Conservation (phyloP, 2,329 filamentous ascomycete species). For the Xylariaceae sp. region DNA sequence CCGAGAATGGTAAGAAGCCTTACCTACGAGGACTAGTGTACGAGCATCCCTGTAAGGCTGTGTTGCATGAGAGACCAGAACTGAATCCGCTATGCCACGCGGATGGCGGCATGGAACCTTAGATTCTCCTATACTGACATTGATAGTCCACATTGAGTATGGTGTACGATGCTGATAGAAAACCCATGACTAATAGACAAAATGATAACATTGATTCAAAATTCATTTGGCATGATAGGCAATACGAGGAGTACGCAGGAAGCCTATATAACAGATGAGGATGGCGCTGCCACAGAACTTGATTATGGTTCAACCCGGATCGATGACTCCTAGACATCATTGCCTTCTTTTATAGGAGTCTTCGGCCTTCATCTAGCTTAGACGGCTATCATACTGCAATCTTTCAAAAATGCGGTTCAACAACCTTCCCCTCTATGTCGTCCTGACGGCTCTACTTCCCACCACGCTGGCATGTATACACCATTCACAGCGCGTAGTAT, state of each 20-base stretch:
- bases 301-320: too few relatives aligned
- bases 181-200: background rate
- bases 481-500: background rate
- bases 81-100: too few relatives aligned
- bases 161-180: conserved; percentile 7
- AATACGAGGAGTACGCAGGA: background rate
- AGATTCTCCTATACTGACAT: background rate
- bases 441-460: background rate
- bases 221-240: background rate
- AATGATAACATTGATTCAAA: background rate
- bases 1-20: too few relatives aligned
- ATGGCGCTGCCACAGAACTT: background rate
- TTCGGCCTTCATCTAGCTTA: background rate
- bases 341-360: background rate
- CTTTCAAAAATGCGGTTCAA: conserved; percentile 8
- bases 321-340: background rate
- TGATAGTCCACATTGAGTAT: background rate
- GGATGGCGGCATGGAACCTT: too few relatives aligned
- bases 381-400: background rate
- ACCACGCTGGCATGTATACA: conserved; percentile 11
- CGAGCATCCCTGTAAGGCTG: conserved; percentile 15
- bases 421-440: background rate
- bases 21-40: conserved; percentile 23
- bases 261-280: conserved; percentile 2
- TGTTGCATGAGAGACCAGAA: background rate